Evolutionary conservation across 805 yeast genomes (phyloP).

Genomic region (Wickerhamomyces silvicola): DNA sequence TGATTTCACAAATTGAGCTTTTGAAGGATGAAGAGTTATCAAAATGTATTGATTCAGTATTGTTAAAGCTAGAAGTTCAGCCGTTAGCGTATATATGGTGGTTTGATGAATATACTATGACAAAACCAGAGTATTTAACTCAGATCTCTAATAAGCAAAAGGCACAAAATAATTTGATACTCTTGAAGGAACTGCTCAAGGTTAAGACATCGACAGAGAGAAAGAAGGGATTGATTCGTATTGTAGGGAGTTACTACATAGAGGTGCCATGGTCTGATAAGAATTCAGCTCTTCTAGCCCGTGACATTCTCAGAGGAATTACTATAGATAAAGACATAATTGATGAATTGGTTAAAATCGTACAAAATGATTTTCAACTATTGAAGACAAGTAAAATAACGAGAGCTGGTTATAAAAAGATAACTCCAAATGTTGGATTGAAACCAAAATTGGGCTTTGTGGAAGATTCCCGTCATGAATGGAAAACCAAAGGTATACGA

Average conservation of each 20-base stretch:
- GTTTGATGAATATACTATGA: slow-evolving; percentile 11
- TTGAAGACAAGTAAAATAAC: slow-evolving; percentile 10
- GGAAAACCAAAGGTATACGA: slow-evolving; percentile 12
- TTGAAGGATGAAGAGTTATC: not conserved
- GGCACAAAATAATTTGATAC: slow-evolving; percentile 1
- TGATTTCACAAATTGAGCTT: not conserved
- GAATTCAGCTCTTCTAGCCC: not conserved
- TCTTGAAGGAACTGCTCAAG: slow-evolving; percentile 2
- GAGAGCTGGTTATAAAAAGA: slow-evolving; percentile 17
- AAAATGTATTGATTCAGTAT: not conserved
- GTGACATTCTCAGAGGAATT: not conserved
- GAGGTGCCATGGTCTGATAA: slow-evolving; percentile 18
- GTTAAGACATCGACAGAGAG: not conserved
- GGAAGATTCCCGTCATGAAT: slow-evolving; percentile 8
- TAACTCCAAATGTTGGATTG: slow-evolving; percentile 4
- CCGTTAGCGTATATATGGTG: slow-evolving; percentile 12
- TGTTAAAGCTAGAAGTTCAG: not conserved
- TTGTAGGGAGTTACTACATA: slow-evolving; percentile 5
- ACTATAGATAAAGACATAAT: not conserved
- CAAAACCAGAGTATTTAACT: slow-evolving; percentile 4
- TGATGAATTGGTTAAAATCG: not conserved
- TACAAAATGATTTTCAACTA: slow-evolving; percentile 9
- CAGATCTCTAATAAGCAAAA: slow-evolving; percentile 10
- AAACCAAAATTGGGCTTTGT: slow-evolving; percentile 11
- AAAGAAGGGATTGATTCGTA: not conserved